Base-by-base conservation (phyloP, 2,329 filamentous ascomycete genomes). In the Sphaerulina musiva region DNA sequence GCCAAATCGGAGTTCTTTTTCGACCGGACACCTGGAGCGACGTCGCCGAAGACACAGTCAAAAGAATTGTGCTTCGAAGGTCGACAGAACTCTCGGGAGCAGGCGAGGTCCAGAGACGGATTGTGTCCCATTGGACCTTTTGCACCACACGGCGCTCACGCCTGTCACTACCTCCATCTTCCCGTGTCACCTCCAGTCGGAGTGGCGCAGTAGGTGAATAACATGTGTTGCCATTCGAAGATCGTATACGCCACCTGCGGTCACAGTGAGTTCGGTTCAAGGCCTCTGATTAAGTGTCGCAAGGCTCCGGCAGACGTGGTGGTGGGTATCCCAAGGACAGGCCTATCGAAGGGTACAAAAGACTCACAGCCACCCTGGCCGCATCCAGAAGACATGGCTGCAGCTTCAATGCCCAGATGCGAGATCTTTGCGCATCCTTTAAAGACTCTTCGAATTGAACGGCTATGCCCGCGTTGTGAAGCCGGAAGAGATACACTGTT, bases 151-250 rank as follows among this genome's bases (percentile, higher is more conserved):
- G 39, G 39, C 11, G 48, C 48, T 43, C 40, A 51, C 26, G 26
- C 40, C 2, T 51, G 48, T 29, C 48, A 39, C 32, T 51, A 51
- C 32, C 40, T 51, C 2, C 48, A 51, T 29, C 48, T 44, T 3
- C 48, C 48, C 10, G 20, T 51, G 26, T 5, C 40, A 29, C 48
- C 48, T 11, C 38, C 48, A 14, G 17, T 45, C 17, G 48, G 42
- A 9, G 42, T n/a, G 20, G 20, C 20, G 6, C 20, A 44, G 42
- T 29, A 38, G 34, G 12, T n/a, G 34, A 38, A 29, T 29, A 9
- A 38, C 9, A 76, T 76, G 73, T 75, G 73, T 63, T 72, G 71
- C 57, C 71, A 75, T 60, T 68, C 64, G 31, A 66, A 72, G 31
- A 70, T 66, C 63, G 69, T 75, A 54, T 75, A 72, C 61, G 56